Evolutionary conservation across 2,329 filamentous ascomycete genomes (phyloP).

Genomic region (Westerdykella ornata): DNA sequence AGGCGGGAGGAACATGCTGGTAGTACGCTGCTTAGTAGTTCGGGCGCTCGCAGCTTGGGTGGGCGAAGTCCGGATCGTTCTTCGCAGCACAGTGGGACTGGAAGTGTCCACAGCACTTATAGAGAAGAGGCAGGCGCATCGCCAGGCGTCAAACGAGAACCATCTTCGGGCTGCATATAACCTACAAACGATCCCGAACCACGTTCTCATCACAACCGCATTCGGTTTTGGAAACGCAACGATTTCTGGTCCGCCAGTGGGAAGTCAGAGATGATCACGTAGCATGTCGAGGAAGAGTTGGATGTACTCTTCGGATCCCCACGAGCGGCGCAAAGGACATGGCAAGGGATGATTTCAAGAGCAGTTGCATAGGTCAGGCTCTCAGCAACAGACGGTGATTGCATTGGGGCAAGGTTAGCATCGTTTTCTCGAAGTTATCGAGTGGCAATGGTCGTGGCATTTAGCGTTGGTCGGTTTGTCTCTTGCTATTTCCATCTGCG

Average conservation of each 20-base stretch:
- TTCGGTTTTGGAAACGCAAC: too few relatives aligned
- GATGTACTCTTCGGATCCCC: conserved; percentile 8
- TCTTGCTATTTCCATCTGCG: conserved; percentile 13
- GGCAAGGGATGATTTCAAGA: conserved; percentile 7
- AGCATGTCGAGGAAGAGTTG: neutral
- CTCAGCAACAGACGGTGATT: neutral
- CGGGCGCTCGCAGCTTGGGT: neutral
- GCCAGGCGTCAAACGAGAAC: conserved; percentile 23
- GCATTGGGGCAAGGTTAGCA: conserved; percentile 12
- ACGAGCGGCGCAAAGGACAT: conserved; percentile 9
- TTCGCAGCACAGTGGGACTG: conserved; percentile 30
- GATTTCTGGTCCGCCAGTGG: too few relatives aligned
- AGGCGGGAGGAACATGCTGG: conserved; percentile 23
- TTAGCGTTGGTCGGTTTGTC: conserved; percentile 30
- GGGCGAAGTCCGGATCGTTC: conserved; percentile 29
- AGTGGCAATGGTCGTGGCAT: conserved; percentile 35
- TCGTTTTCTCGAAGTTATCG: conserved; percentile 15
- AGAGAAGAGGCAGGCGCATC: too few relatives aligned
- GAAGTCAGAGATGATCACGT: too few relatives aligned
- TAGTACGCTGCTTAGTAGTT: neutral
- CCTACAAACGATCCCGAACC: too few relatives aligned
- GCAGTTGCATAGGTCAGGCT: too few relatives aligned
- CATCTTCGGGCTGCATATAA: too few relatives aligned
- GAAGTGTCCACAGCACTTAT: conserved; percentile 25
- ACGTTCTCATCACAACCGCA: too few relatives aligned